These are phyloP conservation scores for Aspergillus candidus DNA, from an alignment of 2,329 filamentous ascomycete genomes.

Conservation along the genomic window DNA sequence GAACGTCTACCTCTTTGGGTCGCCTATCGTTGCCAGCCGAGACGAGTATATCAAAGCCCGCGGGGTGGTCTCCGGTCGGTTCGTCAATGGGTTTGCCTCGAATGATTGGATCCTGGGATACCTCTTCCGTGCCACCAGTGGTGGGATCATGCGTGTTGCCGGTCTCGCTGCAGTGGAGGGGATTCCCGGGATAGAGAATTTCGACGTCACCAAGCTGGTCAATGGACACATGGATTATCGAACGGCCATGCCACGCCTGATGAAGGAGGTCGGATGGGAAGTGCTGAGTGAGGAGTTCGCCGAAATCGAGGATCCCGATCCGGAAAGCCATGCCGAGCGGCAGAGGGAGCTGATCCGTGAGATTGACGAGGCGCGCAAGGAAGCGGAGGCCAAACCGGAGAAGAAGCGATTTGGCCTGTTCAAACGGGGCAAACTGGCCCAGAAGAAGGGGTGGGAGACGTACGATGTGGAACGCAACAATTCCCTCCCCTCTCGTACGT, in stretches of 20 bases:
- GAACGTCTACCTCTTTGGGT: conserved; percentile 92
- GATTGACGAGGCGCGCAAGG: conserved; percentile 86
- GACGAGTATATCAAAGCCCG: conserved; percentile 80
- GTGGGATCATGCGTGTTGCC: conserved; percentile 82
- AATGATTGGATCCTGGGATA: conserved; percentile 98
- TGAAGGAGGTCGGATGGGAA: conserved; percentile 83
- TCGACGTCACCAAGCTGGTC: conserved; percentile 79
- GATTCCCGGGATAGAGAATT: conserved; percentile 78
- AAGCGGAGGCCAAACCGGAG: conserved; percentile 73
- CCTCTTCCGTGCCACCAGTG: conserved; percentile 87
- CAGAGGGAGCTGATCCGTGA: conserved; percentile 93
- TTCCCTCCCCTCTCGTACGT: conserved; percentile 19
- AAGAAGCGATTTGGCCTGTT: conserved; percentile 71
- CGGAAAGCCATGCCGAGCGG: conserved; percentile 79
- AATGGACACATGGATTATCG: conserved; percentile 96
- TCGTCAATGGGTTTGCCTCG: conserved; percentile 87
- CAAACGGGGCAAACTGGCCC: conserved; percentile 63
- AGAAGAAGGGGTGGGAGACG: conserved; percentile 89
- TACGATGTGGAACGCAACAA: conserved; percentile 62
- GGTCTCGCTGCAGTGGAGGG: conserved; percentile 71
- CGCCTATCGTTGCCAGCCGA: conserved; percentile 81
- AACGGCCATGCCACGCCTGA: conserved; percentile 77
- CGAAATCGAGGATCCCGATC: conserved; percentile 95
- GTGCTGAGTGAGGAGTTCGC: conserved; percentile 90
- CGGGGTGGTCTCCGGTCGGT: conserved; percentile 82